Percentiles rank a stretch among this genome's conserved stretches.
phyloP scores from a whole-genome alignment of 768 basidiomycete species.

The Rhodosporidiobolus odoratus region DNA sequence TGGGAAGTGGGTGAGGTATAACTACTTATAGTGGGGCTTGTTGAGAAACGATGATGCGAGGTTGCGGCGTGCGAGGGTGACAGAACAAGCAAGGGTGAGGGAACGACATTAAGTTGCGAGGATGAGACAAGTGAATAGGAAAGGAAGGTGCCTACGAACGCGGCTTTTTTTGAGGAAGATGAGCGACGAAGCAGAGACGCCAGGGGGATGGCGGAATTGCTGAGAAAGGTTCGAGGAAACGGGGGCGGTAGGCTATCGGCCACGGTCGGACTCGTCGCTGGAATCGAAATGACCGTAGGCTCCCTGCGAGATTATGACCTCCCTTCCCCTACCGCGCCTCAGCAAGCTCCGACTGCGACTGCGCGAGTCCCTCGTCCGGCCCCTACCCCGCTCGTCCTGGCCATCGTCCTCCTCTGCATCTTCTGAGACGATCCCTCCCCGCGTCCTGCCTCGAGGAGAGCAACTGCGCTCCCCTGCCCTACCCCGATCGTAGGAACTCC shows the following conservation, averaged over 20 bases:
- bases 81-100: no score
- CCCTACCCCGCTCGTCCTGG: constrained; percentile 15
- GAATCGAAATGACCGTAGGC: constrained; percentile 23
- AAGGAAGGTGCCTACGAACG: background rate
- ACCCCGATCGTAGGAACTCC: constrained; percentile 13
- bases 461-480: background rate
- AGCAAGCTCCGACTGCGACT: constrained; percentile 14
- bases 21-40: no score
- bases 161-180: no score
- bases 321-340: constrained; percentile 19
- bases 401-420: constrained; percentile 4
- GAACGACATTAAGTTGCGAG: no score
- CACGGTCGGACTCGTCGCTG: constrained; percentile 13
- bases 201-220: no score
- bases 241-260: no score
- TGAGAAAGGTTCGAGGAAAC: no score
- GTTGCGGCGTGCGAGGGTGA: background rate
- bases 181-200: no score
- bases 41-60: background rate
- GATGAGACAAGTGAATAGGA: no score
- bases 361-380: background rate
- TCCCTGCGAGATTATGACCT: constrained; percentile 14
- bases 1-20: background rate
- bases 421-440: constrained; percentile 8
- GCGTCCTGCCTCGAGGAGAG: constrained; percentile 11